phyloP scores from a whole-genome alignment of 2,329 filamentous ascomycete species.

The Pezicula neosporulosa region DNA sequence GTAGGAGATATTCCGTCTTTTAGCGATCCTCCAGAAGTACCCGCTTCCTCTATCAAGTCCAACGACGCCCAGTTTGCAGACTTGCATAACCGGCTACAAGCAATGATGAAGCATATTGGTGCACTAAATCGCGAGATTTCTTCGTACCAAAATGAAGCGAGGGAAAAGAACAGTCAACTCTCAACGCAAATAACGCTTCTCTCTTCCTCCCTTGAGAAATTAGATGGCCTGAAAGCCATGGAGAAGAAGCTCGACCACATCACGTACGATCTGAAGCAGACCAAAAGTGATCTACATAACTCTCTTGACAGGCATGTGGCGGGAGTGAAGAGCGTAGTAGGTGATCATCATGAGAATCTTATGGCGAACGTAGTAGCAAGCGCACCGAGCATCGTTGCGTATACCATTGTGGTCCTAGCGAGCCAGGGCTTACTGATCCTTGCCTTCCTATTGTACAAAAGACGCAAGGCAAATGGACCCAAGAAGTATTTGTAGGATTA shows the following conservation, averaged over 20 bases:
- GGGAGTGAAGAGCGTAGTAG: constrained; percentile 17
- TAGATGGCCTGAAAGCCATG: constrained; percentile 44
- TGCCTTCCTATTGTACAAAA: constrained; percentile 27
- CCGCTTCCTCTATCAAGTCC: constrained; percentile 36
- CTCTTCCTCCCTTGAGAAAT: constrained; percentile 31
- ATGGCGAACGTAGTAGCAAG: constrained; percentile 9
- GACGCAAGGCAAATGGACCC: constrained; percentile 19
- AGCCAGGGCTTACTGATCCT: constrained; percentile 20
- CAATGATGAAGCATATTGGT: constrained; percentile 64
- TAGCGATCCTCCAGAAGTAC: constrained; percentile 31
- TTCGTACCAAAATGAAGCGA: constrained; percentile 47
- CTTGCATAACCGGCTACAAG: constrained; percentile 79
- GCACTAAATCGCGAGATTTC: constrained; percentile 57
- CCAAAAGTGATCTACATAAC: constrained; percentile 46
- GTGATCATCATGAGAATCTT: constrained; percentile 17
- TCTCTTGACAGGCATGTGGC: constrained; percentile 19
- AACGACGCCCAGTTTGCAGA: constrained; percentile 70
- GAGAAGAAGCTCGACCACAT: constrained; percentile 47
- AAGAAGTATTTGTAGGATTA: constrained; percentile 28
- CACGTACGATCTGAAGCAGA: constrained; percentile 53
- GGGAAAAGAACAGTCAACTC: constrained; percentile 7
- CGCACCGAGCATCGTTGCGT: constrained; percentile 5
- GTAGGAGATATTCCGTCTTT: constrained; percentile 44
- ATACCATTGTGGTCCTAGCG: constrained; percentile 6
- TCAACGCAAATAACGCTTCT: constrained; percentile 9